A percentile compares a stretch with the other conserved stretches of the same genome.
These are phyloP conservation scores for Tubosaeta brunneosetosa DNA, from an alignment of 768 basidiomycete genomes.

Conservation along the genomic window DNA sequence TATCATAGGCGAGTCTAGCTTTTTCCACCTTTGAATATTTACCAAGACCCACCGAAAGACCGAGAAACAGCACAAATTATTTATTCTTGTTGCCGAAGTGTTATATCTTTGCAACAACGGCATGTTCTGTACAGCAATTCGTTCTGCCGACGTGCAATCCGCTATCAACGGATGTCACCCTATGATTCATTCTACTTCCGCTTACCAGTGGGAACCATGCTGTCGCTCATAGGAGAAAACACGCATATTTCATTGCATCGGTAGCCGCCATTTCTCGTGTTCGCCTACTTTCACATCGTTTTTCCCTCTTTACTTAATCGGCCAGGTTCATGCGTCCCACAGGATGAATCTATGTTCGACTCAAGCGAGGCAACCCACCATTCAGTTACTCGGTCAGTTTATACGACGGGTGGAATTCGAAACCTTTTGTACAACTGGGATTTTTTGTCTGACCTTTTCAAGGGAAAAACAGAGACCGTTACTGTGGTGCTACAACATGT, in stretches of 20 bases:
- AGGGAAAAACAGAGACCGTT: no score
- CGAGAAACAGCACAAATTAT: not conserved
- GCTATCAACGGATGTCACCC: constrained; percentile 2
- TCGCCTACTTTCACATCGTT: not conserved
- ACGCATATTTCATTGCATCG: constrained; percentile 1
- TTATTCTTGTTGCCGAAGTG: not conserved
- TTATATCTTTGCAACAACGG: not conserved
- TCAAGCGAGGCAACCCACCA: not conserved
- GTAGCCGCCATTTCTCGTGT: constrained; percentile 4
- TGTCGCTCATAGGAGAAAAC: not conserved
- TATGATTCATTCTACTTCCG: constrained; percentile 11
- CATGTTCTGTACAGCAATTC: not conserved
- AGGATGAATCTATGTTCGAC: constrained; percentile 12
- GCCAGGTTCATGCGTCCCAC: constrained; percentile 6
- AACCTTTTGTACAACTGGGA: no score
- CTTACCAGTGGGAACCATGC: constrained; percentile 1
- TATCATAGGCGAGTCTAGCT: constrained; percentile 5
- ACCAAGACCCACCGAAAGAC: not conserved
- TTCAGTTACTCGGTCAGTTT: constrained; percentile 4
- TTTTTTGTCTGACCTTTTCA: no score
- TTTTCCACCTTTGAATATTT: not conserved
- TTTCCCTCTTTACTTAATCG: no score
- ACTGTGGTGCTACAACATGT: no score
- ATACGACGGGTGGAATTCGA: constrained; percentile 7
- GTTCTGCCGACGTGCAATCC: not conserved